A percentile compares a stretch with the other conserved stretches of the same genome.
Conservation (phyloP, 441 rosid genomes). For the Aleurites moluccanus region DNA sequence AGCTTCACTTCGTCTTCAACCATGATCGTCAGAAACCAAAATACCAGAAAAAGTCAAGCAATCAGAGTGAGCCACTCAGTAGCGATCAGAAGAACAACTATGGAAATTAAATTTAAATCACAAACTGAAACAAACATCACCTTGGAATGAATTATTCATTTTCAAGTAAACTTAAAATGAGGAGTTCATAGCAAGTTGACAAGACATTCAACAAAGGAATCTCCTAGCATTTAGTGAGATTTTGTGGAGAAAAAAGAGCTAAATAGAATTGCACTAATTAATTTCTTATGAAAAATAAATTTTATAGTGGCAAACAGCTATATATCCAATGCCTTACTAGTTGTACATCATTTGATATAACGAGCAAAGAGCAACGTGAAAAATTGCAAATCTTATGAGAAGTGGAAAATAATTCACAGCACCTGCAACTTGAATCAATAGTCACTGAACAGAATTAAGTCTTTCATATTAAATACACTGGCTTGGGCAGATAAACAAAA, state of each 20-base stretch:
- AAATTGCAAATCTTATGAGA: background rate
- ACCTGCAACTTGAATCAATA: background rate
- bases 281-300: background rate
- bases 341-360: background rate
- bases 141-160: background rate
- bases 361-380: background rate
- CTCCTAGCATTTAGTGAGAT: background rate
- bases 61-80: background rate
- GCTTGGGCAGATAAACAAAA: background rate
- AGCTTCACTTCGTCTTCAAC: conserved; percentile 68
- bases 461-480: background rate
- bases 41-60: background rate
- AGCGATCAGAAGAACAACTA: background rate
- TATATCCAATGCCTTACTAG: background rate
- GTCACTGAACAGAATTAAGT: background rate
- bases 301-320: background rate
- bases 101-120: background rate
- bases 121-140: background rate
- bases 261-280: background rate
- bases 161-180: too few species aligned
- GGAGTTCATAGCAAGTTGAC: background rate
- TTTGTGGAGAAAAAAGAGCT: background rate
- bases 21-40: conserved; percentile 14
- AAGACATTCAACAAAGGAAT: background rate
- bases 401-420: background rate